Evolutionary conservation across 192 early-diverging fungal genomes (phyloP), one percentile per base, ranked within the genome.

Genomic region (Gorgonomyces haynaldii): DNA sequence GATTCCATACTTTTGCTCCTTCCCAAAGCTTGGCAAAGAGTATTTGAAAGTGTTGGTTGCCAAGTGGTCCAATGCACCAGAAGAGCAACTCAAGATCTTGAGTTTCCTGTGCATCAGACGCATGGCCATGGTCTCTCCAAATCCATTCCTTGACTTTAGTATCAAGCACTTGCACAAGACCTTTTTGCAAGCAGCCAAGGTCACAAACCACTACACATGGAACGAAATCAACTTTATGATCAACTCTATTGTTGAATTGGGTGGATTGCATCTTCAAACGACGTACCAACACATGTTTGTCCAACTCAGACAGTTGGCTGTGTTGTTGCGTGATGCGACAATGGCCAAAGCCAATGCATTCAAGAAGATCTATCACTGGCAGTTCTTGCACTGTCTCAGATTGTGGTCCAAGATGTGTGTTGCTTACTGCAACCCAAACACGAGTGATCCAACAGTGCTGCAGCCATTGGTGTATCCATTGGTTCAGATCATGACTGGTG

Each of bases 361-460:
- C 76, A 88, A 85, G 43, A 57, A 76, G 5, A 86, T 98, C 31
- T 93, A 95, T 74, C 89, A 90, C 72, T 98, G 95, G 95, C 91
- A 93, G 67, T 98, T 81, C 59, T 60, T 98, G 43, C 89, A 94
- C 64, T 86, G 82, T 47, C 66, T 98, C 42, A 78, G 83, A 49
- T 82, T 95, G 48, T 96, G 92, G 92, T 64, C 86, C 13, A 77
- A 85, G 37, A 83, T 96, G 0, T 54, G 95, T 32, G 53, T 74
- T 8, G 82, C 81, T 32, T 85, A 92, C 64, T 79, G 78, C 38
- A 60, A 75, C 22, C 62, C 59, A 12, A 50, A 42, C 42, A 43
- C 61, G 9, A 53, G 40, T 17, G 51, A 29, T 17, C n/a, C 27
- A 17, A 13, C 25, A n/a, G 17, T 37, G 10, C 47, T 72, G 16